Percentiles rank a stretch among this genome's conserved stretches.
phyloP scores from a whole-genome alignment of 495 filamentous ascomycete species.

The Beverwykella pulmonaria region DNA sequence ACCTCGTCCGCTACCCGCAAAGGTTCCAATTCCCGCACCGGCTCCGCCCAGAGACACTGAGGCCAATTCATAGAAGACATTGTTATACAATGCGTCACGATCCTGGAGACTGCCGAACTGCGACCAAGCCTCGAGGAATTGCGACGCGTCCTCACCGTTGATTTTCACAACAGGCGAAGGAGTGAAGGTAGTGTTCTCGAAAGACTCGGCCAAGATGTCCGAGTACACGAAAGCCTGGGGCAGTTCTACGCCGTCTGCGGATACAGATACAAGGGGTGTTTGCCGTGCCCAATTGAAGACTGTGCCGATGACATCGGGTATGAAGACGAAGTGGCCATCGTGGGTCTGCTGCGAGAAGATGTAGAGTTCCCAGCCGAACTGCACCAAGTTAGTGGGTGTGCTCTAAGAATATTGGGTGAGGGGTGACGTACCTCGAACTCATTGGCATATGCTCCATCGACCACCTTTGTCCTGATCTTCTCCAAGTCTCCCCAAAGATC shows the following conservation, averaged over 20 bases:
- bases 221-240: conserved; percentile 41
- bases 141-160: conserved; percentile 42
- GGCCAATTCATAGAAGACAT: conserved; percentile 40
- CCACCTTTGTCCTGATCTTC: conserved; percentile 34
- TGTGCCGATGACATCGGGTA: conserved; percentile 40
- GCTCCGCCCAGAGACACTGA: conserved; percentile 29
- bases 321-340: conserved; percentile 44
- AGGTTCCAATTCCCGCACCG: conserved; percentile 44
- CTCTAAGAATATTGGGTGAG: background rate
- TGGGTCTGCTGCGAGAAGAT: conserved; percentile 39
- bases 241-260: conserved; percentile 38
- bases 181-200: conserved; percentile 39
- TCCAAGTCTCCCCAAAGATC: conserved; percentile 41
- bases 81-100: conserved; percentile 42
- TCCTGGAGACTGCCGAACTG: conserved; percentile 40
- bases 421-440: conserved; percentile 38
- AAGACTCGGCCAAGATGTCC: conserved; percentile 40
- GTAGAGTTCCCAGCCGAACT: conserved; percentile 43
- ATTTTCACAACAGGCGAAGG: conserved; percentile 41
- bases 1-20: conserved; percentile 38
- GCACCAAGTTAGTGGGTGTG: background rate
- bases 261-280: conserved; percentile 42
- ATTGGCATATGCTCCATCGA: conserved; percentile 31
- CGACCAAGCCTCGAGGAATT: conserved; percentile 38
- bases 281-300: conserved; percentile 43